phyloP scores from a whole-genome alignment of 2,329 filamentous ascomycete genomes.

The Aspergillus aculeatus region DNA sequence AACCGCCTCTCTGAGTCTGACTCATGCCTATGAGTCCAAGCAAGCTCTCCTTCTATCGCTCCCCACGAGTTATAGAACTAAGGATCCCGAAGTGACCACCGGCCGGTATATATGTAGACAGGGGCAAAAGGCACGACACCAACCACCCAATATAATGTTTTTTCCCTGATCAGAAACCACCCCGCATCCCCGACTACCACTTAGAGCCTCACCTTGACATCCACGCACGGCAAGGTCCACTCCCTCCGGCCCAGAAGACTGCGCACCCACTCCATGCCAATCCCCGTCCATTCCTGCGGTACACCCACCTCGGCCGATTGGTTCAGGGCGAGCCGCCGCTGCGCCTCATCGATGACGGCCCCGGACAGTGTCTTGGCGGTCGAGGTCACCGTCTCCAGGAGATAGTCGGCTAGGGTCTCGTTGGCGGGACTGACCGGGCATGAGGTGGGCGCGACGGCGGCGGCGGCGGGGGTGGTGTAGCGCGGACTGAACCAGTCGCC shows the following conservation, averaged over 20 bases:
- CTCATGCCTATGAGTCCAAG: not conserved
- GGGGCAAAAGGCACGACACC: not conserved
- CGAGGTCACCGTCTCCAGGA: conserved; percentile 59
- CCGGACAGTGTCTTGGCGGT: conserved; percentile 68
- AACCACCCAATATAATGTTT: not conserved
- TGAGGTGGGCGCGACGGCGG: conserved; percentile 12
- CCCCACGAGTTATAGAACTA: not conserved
- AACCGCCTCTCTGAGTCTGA: not conserved
- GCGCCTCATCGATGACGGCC: conserved; percentile 63
- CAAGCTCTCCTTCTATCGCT: not conserved
- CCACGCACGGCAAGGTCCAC: conserved; percentile 88
- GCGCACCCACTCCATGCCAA: conserved; percentile 82
- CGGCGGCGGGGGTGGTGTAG: conserved; percentile 39
- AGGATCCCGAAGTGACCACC: not conserved
- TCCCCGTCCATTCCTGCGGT: conserved; percentile 65
- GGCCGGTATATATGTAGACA: not conserved
- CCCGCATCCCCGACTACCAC: not conserved
- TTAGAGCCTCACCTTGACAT: conserved; percentile 77
- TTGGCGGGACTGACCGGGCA: conserved; percentile 25
- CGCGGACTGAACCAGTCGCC: conserved; percentile 94
- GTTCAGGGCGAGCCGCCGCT: conserved; percentile 36
- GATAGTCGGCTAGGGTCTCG: conserved; percentile 38
- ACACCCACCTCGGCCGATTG: conserved; percentile 11
- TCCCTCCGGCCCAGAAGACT: conserved; percentile 78
- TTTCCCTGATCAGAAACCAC: not conserved